These are phyloP conservation scores for Chrysosporium keratinophilum DNA, from an alignment of 2,329 filamentous ascomycete species.

Conservation along the genomic window DNA sequence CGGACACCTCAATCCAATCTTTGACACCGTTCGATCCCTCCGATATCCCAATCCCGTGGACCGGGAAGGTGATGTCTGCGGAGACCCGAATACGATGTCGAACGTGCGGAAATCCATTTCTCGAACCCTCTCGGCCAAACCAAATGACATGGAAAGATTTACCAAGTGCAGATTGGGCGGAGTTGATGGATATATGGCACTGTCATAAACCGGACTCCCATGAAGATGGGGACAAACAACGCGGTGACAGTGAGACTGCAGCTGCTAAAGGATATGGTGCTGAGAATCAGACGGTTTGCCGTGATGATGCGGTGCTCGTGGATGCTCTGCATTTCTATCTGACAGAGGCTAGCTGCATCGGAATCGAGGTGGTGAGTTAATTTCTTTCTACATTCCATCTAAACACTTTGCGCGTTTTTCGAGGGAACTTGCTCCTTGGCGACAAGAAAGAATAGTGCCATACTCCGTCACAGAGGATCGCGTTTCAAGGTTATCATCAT, in stretches of 20 bases:
- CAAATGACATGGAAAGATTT: slow-evolving; percentile 69
- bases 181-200: slow-evolving; percentile 99
- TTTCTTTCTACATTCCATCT: slow-evolving; percentile 3
- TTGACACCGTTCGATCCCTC: slow-evolving; percentile 10
- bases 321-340: slow-evolving; percentile 71
- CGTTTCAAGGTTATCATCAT: not conserved
- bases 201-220: slow-evolving; percentile 74
- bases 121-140: slow-evolving; percentile 9
- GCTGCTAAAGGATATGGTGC: slow-evolving; percentile 69
- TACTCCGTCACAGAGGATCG: too few relatives aligned
- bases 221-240: slow-evolving; percentile 31
- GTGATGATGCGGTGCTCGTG: slow-evolving; percentile 60
- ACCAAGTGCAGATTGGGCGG: slow-evolving; percentile 94
- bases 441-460: too few relatives aligned
- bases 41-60: slow-evolving; percentile 31
- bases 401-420: too few relatives aligned
- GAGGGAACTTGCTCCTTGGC: too few relatives aligned
- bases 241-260: slow-evolving; percentile 39
- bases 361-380: slow-evolving; percentile 30
- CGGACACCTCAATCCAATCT: slow-evolving; percentile 31
- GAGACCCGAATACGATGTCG: slow-evolving; percentile 31
- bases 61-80: slow-evolving; percentile 29
- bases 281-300: slow-evolving; percentile 59
- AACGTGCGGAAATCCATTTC: slow-evolving; percentile 28
- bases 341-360: slow-evolving; percentile 52